These are phyloP conservation scores for Pseudogymnoascus sp. DNA, from an alignment of 2,329 filamentous ascomycete species.

Conservation along the genomic window DNA sequence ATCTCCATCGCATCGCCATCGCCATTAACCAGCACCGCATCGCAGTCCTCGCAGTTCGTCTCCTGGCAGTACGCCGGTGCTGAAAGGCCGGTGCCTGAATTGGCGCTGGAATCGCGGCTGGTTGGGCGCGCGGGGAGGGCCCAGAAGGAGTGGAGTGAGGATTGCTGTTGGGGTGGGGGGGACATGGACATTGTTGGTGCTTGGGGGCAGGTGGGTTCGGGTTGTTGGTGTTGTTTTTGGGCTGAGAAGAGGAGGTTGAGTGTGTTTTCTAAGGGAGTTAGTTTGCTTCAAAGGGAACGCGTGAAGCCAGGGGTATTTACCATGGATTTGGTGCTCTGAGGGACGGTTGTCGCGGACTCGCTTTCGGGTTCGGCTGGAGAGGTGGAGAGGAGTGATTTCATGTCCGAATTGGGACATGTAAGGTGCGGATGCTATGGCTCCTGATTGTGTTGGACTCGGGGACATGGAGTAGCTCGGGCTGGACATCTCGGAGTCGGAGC, in stretches of 20 bases:
- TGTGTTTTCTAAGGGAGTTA: constrained; percentile 41
- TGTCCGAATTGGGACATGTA: constrained; percentile 23
- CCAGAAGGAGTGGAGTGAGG: constrained; percentile 56
- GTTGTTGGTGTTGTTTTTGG: constrained; percentile 32
- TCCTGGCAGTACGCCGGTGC: constrained; percentile 22
- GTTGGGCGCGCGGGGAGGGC: constrained; percentile 34
- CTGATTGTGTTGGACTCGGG: constrained; percentile 22
- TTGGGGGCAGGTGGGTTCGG: constrained; percentile 14
- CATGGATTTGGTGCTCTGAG: constrained; percentile 47
- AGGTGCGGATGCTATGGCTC: neutral
- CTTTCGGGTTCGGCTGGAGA: constrained; percentile 54
- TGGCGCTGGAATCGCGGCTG: constrained; percentile 22
- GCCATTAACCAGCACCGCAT: constrained; percentile 25
- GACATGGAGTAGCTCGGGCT: constrained; percentile 37
- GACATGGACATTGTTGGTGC: constrained; percentile 15
- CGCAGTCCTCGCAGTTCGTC: constrained; percentile 49
- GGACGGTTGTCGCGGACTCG: constrained; percentile 53
- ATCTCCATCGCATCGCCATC: constrained; percentile 34
- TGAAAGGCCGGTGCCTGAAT: constrained; percentile 16
- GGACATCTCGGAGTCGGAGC: constrained; percentile 51
- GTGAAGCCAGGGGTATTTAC: constrained; percentile 34
- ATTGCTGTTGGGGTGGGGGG: constrained; percentile 33
- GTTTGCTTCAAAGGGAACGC: constrained; percentile 8
- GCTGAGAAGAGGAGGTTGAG: constrained; percentile 52
- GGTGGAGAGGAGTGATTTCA: constrained; percentile 34